Conservation (phyloP, 2,329 filamentous ascomycete species). For the Mycosphaerella sp. region DNA sequence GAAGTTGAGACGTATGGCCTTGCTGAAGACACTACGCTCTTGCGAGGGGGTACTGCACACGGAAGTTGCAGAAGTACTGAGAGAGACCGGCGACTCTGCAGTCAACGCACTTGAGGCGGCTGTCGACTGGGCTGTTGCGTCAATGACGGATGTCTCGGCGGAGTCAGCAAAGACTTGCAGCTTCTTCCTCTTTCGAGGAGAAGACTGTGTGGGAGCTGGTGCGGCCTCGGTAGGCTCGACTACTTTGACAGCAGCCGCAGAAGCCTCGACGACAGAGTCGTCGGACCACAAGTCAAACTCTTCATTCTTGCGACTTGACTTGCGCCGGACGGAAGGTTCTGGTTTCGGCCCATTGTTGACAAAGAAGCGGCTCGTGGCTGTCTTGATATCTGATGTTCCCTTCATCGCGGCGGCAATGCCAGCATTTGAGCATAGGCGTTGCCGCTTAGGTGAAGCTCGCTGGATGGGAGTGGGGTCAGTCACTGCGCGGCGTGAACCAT, state of each 20-base stretch:
- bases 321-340: slow-evolving; percentile 38
- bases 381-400: slow-evolving; percentile 21
- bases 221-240: slow-evolving; percentile 19
- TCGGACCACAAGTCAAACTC: slow-evolving; percentile 46
- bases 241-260: slow-evolving; percentile 30
- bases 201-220: slow-evolving; percentile 14
- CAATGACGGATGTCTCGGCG: neutral
- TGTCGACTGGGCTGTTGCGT: slow-evolving; percentile 1
- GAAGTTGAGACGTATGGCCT: slow-evolving; percentile 23
- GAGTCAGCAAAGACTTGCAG: slow-evolving; percentile 25
- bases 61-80: slow-evolving; percentile 26
- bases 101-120: slow-evolving; percentile 9
- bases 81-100: slow-evolving; percentile 9
- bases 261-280: slow-evolving; percentile 43
- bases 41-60: slow-evolving; percentile 18
- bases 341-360: slow-evolving; percentile 32
- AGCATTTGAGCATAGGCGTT: slow-evolving; percentile 39
- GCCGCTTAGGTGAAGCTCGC: slow-evolving; percentile 20
- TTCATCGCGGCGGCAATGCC: slow-evolving; percentile 28
- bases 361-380: slow-evolving; percentile 44
- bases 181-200: slow-evolving; percentile 30
- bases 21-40: slow-evolving; percentile 22
- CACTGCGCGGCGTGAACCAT: slow-evolving; percentile 37
- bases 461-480: slow-evolving; percentile 30
- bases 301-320: slow-evolving; percentile 32